Evolutionary conservation across 768 basidiomycete genomes (phyloP).

Genomic region (Peribolospora kevripleyi): DNA sequence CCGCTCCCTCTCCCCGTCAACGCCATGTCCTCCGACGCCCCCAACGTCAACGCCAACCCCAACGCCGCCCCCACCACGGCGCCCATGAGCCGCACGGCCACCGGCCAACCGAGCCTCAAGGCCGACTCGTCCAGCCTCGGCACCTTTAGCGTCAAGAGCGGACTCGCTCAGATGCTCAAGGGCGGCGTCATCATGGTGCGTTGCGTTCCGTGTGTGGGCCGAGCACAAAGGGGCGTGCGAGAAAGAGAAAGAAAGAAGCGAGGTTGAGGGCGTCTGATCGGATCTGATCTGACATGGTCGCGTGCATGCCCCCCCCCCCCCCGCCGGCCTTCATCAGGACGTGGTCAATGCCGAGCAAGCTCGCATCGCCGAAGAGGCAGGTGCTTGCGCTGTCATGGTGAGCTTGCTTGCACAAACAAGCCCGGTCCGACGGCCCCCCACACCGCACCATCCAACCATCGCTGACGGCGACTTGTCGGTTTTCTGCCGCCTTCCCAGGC

Average conservation of each 20-base stretch:
- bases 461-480: background rate
- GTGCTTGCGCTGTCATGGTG: conserved; percentile 86
- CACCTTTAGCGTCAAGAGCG: conserved; percentile 30
- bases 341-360: conserved; percentile 62
- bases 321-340: conserved; percentile 35
- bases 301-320: conserved; percentile 6
- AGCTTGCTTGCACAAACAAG: background rate
- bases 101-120: too few species aligned
- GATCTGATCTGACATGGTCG: background rate
- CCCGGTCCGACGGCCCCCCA: background rate
- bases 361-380: conserved; percentile 87
- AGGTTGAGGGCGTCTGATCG: background rate
- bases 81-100: too few species aligned
- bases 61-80: too few species aligned
- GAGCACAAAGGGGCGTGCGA: background rate
- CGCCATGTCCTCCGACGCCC: too few species aligned
- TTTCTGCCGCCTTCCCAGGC: conserved; percentile 20
- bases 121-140: too few species aligned
- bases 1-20: too few species aligned
- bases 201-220: background rate
- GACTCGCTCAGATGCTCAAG: conserved; percentile 86
- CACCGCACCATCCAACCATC: background rate
- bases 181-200: conserved; percentile 42
- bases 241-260: background rate
- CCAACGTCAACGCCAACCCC: too few species aligned